Base-by-base conservation (phyloP, 331 rosid genomes). In the Acacia concinna region DNA sequence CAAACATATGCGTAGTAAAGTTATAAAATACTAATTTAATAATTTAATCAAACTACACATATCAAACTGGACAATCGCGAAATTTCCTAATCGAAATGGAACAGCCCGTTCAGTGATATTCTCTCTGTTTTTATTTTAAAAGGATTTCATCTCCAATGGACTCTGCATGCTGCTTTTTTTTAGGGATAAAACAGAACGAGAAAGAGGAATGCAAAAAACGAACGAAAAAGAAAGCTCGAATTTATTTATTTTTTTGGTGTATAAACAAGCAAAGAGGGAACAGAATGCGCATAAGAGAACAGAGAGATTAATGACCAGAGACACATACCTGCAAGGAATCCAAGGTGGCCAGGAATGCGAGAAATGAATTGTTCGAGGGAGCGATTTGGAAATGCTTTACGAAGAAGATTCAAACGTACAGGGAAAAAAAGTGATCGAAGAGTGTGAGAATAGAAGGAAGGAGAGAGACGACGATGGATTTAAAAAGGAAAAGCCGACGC, bases 241-340 rank as follows among this genome's bases (percentile, higher is more conserved):
- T 59, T 25, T 12, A 12, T 14, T 5, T 3, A n/a, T n/a, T n/a
- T n/a, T n/a, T n/a, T n/a, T n/a, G n/a, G n/a, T n/a, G n/a, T n/a
- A n/a, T n/a, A n/a, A n/a, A n/a, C n/a, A n/a, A n/a, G n/a, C 34
- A 5, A 6, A 77, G 66, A n/a, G 34, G 77, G 78, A 78, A 21
- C 28, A 65, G 35, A 85, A 68, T 60, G 83, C 62, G 28, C 34
- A 20, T 17, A 2, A 68, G 32, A 52, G 9, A 37, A 65, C 0
- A 30, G 31, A 69, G 66, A 79, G 72, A 71, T 52, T 35, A 65
- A 68, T 71, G 15, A 57, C n/a, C 32, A 18, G 78, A 73, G 75
- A 1, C 8, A 69, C 28, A 7, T 4, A 76, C 82, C 79, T 40
- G 35, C 66, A 75, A 70, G 74, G 80, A 28, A 80, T 32, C 77